Base-by-base conservation (phyloP, 495 filamentous ascomycete species). In the Talaromyces adpressus region DNA sequence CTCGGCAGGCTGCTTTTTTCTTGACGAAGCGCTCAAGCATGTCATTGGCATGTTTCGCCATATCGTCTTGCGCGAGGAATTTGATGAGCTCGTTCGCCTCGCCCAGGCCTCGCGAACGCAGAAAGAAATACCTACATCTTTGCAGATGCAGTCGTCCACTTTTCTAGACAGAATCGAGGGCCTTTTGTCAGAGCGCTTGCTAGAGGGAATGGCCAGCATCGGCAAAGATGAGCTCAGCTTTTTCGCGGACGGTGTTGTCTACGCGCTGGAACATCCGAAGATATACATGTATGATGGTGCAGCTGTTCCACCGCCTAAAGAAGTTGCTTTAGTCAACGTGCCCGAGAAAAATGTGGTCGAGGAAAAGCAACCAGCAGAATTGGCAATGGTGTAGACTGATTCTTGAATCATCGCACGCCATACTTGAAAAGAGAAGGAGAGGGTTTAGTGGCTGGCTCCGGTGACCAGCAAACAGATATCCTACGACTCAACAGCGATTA, bases 21-120 rank as follows among this genome's bases (percentile, higher is more conserved):
- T 79, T 12, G 76, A 81, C 56, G 64, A 68, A 14, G 70, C 75
- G 9, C 67, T 75, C 6, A 70, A 66, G 45, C 78, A 81, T 62
- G 78, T 81, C 51, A 75, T 78, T 52, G 75, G 77, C 6, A 68
- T 72, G 8, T 81, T 81, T 62, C 72, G 68, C 66, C 75, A 78
- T 39, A 66, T 79, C 20, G 67, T 81, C 16, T 64, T 68, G n/a
- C 69, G 68, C 16, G 74, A 75, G 23, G 78, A 81, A 32, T 65
- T 79, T 32, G 68, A 73, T 29, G 73, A 73, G 20, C 70, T 81
- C 14, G 65, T 73, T 52, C 58, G 22, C 5, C 65, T 77, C 14
- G 60, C 60, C 47, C 57, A 58, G 29, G 6, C 66, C 75, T 18
- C 39, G 5, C 32, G 54, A 23, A 61, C 16, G 32, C 56, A 18